A percentile compares a stretch with the other conserved stretches of the same genome.
These are phyloP conservation scores for Amylocarpus encephaloides DNA, from an alignment of 2,329 filamentous ascomycete species.

Conservation along the genomic window DNA sequence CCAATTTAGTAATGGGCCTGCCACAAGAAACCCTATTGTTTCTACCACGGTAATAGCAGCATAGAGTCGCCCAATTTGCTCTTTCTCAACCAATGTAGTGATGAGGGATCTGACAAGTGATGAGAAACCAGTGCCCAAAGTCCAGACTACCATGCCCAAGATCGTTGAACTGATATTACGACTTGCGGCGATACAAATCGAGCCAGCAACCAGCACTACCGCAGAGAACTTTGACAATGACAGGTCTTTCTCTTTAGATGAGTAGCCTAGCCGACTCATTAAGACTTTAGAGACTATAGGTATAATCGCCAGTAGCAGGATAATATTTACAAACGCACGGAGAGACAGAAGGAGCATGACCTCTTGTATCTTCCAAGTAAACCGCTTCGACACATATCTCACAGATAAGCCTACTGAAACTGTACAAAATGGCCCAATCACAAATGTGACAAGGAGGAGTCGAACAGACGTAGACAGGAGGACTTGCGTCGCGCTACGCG, in stretches of 20 bases:
- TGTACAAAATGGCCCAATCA: slow-evolving; percentile 13
- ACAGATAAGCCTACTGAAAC: slow-evolving; percentile 19
- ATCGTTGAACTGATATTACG: slow-evolving; percentile 22
- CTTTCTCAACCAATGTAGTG: slow-evolving; percentile 22
- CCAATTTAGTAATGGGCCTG: slow-evolving; percentile 20
- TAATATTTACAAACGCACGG: slow-evolving; percentile 23
- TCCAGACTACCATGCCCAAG: slow-evolving; percentile 21
- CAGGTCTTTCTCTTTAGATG: slow-evolving; percentile 23
- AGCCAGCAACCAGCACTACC: slow-evolving; percentile 16
- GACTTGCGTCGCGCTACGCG: slow-evolving; percentile 19
- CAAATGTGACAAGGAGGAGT: slow-evolving; percentile 28
- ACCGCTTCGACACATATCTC: slow-evolving; percentile 28
- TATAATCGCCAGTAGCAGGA: slow-evolving; percentile 22
- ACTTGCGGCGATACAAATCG: slow-evolving; percentile 19
- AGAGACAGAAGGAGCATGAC: slow-evolving; percentile 25
- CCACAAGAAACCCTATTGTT: slow-evolving; percentile 18
- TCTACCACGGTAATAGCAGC: slow-evolving; percentile 25
- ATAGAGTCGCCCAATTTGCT: slow-evolving; percentile 26
- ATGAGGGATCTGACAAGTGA: slow-evolving; percentile 19
- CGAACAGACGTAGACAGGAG: slow-evolving; percentile 25
- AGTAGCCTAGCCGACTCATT: slow-evolving; percentile 12
- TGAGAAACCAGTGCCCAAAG: slow-evolving; percentile 24
- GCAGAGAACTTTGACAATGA: slow-evolving; percentile 20
- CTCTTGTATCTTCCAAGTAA: slow-evolving; percentile 21
- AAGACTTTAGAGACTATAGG: slow-evolving; percentile 21